Base-by-base conservation (phyloP, 306 rosid genomes). In the Dryas octopetala region DNA sequence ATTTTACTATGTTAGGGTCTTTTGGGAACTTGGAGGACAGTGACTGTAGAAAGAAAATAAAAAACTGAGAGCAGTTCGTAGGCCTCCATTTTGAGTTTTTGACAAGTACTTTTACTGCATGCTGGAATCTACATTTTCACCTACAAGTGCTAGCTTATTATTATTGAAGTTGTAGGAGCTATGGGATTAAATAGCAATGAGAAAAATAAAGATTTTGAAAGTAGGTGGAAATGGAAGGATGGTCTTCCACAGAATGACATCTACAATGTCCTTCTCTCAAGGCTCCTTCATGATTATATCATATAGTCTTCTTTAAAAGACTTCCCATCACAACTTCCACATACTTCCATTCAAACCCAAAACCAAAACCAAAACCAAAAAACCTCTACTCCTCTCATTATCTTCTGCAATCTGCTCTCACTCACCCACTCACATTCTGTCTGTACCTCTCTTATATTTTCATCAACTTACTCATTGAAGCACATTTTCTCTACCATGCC, bases 201-300 rank as follows among this genome's bases (percentile, higher is more conserved):
- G 82, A 83, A 81, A 85, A 75, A 70, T 83, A 86, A 53, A 76
- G 65, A 52, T 51, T 80, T 82, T 74, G 59, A 80, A 84, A 83
- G 89, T 85, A 48, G 86, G 78, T 85, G 86, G 75, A 70, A 70
- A 79, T 73, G 48, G 46, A 41, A 78, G 78, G 13, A 80, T 76
- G 89, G 88, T 84, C 83, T 83, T 87, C 82, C 74, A 82, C 69
- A 72, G 85, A 85, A 85, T 87, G 96, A 93, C 95, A 83, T 84
- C 71, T 77, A 80, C 71, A 78, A 76, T 79, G 86, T 85, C 88
- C 76, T 77, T 83, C 85, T 81, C 81, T 8, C 61, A 32, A 32
- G 38, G 55, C 71, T 78, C 72, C 68, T 82, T 74, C 87, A 76
- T 80, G 84, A 77, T 82, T 79, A 83, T 78, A 70, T 79, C 41